Evolutionary conservation across 2,329 filamentous ascomycete genomes (phyloP).

Genomic region (Aurifilum marmelostoma): DNA sequence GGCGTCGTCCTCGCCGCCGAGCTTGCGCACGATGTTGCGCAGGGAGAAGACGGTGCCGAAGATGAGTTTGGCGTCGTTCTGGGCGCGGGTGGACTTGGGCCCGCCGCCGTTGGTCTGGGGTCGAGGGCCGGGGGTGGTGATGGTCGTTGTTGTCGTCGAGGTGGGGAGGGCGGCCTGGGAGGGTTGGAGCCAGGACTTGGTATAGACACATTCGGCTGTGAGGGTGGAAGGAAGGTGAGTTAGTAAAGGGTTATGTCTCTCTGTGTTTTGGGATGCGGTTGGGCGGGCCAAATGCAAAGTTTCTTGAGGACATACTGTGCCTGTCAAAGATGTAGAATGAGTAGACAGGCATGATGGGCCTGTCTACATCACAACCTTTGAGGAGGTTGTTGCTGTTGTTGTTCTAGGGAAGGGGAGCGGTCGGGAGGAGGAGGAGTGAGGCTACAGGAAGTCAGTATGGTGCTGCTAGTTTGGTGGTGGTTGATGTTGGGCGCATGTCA

Average conservation of each 20-base stretch:
- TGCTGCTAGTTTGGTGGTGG: not conserved
- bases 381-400: conserved; percentile 19
- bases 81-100: conserved; percentile 34
- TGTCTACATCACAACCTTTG: conserved; percentile 27
- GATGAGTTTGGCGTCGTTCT: conserved; percentile 92
- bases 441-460: not conserved
- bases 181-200: conserved; percentile 74
- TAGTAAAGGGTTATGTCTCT: conserved; percentile 9
- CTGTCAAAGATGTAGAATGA: conserved; percentile 99
- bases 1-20: conserved; percentile 90
- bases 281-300: not conserved
- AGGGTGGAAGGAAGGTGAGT: conserved; percentile 24
- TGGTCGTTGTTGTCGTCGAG: conserved; percentile 22
- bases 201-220: conserved; percentile 96
- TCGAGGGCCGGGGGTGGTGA: conserved; percentile 19
- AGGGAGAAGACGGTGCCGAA: conserved; percentile 97
- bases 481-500: not conserved
- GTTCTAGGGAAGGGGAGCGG: not conserved
- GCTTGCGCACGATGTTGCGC: conserved; percentile 94
- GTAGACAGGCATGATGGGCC: conserved; percentile 80
- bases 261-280: not conserved
- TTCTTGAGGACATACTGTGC: conserved; percentile 73
- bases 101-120: not conserved
- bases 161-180: conserved; percentile 45
- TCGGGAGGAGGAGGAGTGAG: not conserved